Evolutionary conservation across 306 rosid species (phyloP).

Genomic region (Begonia peltatifolia): DNA sequence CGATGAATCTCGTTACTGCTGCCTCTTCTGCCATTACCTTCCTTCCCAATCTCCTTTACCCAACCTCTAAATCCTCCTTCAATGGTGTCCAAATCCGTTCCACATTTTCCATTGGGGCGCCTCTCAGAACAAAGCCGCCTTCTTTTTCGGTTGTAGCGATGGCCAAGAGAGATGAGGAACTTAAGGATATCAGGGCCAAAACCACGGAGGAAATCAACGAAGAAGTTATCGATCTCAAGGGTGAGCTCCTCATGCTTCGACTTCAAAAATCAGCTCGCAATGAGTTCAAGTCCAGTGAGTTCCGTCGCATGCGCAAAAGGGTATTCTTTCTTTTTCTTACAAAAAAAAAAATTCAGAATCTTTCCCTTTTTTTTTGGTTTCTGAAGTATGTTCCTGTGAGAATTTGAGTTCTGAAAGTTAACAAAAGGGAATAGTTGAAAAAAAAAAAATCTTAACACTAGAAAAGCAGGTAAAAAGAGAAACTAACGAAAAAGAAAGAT

Average conservation of each 20-base stretch:
- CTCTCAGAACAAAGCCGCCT: constrained; percentile 10
- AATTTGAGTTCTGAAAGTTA: background rate
- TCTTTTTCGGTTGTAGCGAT: constrained; percentile 51
- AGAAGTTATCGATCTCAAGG: constrained; percentile 76
- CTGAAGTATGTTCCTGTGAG: background rate
- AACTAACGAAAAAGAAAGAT: too few relatives aligned
- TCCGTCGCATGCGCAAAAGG: constrained; percentile 76
- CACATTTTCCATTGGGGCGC: constrained; percentile 21
- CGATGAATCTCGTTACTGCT: constrained; percentile 26
- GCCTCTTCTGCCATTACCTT: constrained; percentile 23
- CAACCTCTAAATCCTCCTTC: constrained; percentile 28
- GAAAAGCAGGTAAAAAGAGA: too few relatives aligned
- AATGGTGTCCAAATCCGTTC: constrained; percentile 24
- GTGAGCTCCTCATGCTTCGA: constrained; percentile 83
- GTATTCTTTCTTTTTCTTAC: constrained; percentile 16
- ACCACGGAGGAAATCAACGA: constrained; percentile 63
- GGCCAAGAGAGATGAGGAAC: constrained; percentile 66
- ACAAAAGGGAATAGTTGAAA: too few relatives aligned
- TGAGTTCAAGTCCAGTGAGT: constrained; percentile 79
- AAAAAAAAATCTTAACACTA: too few relatives aligned
- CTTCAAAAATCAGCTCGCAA: constrained; percentile 70
- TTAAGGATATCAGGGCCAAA: constrained; percentile 60
- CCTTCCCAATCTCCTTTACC: constrained; percentile 15
- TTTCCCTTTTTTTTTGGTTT: background rate
- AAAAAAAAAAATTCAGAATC: background rate